Base-by-base conservation (phyloP, 345 rosid species). In the Acer negundo region DNA sequence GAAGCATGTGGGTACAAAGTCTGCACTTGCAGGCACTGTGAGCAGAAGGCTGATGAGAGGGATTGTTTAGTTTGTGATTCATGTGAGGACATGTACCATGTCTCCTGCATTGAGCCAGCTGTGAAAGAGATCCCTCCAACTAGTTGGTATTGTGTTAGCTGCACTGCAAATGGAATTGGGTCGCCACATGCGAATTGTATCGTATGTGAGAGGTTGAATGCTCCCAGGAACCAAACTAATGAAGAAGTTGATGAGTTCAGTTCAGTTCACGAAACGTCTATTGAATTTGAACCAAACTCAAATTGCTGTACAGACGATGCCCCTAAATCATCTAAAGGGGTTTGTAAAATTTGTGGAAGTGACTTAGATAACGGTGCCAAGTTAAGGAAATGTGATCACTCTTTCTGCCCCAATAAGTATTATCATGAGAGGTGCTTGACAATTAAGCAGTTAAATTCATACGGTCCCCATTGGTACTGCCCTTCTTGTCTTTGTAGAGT, bases 371-470 rank as follows among this genome's bases (percentile, higher is more conserved):
- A 74, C 16, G 89, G 89, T 53, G 93, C 85, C 28, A 86, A 77
- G 73, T 59, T 87, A 22, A 87, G 84, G 83, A 83, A 74, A 58
- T 96, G 99, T 40, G 88, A 84, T 59, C 95, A 96, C 78, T 62
- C 87, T 28, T 82, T 40, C 79, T 96, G 99, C 76, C 84, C 87
- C 13, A 74, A 77, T 79, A 90, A 88, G 85, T 87, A 86, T 77
- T 96, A 88, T 83, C 99, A 94, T 79, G 85, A 72, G 68, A 88
- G 97, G 77, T 96, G 99, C 87, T 80, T 96, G 82, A 91, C 97
- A 13, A 71, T 58, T 0, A 88, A 84, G 84, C 95, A 90, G 84
- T 80, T 90, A 67, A 85, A 85, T 81, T 75, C 83, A 9, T 85
- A 86, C 44, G 91, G 97, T 75, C 85, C 85, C 55, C 79, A 77